A percentile compares a stretch with the other conserved stretches of the same genome.
phyloP scores from a whole-genome alignment of 495 filamentous ascomycete species.

The Staphylotrichum longicolle region DNA sequence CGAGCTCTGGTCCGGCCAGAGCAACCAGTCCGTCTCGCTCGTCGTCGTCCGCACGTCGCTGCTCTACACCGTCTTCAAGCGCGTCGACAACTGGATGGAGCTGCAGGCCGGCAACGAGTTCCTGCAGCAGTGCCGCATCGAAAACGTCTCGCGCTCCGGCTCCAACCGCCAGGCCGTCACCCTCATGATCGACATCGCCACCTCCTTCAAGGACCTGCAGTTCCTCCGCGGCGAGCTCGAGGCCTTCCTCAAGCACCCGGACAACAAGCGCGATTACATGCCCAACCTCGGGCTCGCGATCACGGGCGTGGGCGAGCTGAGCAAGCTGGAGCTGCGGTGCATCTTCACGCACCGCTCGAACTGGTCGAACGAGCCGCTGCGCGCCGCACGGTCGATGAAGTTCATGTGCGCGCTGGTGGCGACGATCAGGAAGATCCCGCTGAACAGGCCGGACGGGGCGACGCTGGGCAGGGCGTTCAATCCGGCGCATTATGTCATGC shows the following conservation, averaged over 20 bases:
- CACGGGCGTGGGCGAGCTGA: conserved; percentile 64
- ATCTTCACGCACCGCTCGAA: conserved; percentile 59
- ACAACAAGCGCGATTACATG: conserved; percentile 75
- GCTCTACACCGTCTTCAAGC: conserved; percentile 73
- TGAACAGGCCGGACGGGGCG: conserved; percentile 62
- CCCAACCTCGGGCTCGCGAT: conserved; percentile 63
- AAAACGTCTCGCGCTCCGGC: conserved; percentile 72
- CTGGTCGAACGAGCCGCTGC: conserved; percentile 74
- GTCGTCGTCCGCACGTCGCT: conserved; percentile 75
- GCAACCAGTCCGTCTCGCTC: conserved; percentile 47
- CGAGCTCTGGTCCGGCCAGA: conserved; percentile 52
- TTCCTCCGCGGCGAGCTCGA: conserved; percentile 63
- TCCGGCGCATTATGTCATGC: conserved; percentile 44
- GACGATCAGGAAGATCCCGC: conserved; percentile 66
- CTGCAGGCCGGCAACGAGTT: conserved; percentile 75
- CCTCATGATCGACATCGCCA: conserved; percentile 64
- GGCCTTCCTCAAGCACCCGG: conserved; percentile 55
- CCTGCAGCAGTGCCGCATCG: conserved; percentile 70
- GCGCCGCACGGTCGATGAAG: conserved; percentile 67
- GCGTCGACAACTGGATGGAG: conserved; percentile 59
- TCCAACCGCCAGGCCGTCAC: conserved; percentile 70
- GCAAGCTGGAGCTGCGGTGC: conserved; percentile 66
- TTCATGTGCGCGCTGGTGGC: conserved; percentile 78
- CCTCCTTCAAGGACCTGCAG: conserved; percentile 69
- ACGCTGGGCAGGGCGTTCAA: conserved; percentile 56